Percentiles rank a stretch among this genome's conserved stretches.
phyloP scores from a whole-genome alignment of 129 eudicot genomes.

The Flaveria trinervia region DNA sequence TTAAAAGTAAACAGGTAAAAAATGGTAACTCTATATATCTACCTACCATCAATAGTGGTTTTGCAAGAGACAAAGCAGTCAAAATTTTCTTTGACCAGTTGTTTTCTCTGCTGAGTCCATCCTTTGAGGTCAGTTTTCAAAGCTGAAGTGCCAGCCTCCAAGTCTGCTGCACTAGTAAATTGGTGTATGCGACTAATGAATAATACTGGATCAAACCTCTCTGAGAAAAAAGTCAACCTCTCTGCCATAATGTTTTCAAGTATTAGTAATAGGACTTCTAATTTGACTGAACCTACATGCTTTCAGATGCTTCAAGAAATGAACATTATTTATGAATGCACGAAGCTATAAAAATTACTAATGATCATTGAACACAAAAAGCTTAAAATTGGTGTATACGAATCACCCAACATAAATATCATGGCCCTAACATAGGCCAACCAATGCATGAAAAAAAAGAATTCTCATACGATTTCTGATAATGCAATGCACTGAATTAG shows the following conservation, averaged over 20 bases:
- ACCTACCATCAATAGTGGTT: constrained; percentile 93
- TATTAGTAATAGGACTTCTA: constrained; percentile 14
- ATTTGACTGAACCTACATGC: background rate
- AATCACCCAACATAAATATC: background rate
- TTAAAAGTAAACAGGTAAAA: background rate
- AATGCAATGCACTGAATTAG: too few species aligned
- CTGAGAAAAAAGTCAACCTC: constrained; percentile 78
- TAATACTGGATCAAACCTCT: constrained; percentile 77
- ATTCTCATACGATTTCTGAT: too few species aligned
- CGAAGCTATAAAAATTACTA: background rate
- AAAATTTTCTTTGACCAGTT: constrained; percentile 87
- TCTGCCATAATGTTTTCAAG: constrained; percentile 49
- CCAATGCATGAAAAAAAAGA: too few species aligned
- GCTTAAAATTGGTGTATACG: background rate
- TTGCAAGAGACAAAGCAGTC: constrained; percentile 98
- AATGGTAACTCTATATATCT: background rate
- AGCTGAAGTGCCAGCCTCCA: constrained; percentile 80
- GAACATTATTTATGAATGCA: background rate
- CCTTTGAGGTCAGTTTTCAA: constrained; percentile 78
- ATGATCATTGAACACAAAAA: background rate
- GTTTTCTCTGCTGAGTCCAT: constrained; percentile 77
- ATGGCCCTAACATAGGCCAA: too few species aligned
- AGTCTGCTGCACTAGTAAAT: constrained; percentile 74
- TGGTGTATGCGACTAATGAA: constrained; percentile 81
- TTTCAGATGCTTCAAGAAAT: background rate